Evolutionary conservation across 495 filamentous ascomycete species (phyloP).

Genomic region (Xylaria cubensis): DNA sequence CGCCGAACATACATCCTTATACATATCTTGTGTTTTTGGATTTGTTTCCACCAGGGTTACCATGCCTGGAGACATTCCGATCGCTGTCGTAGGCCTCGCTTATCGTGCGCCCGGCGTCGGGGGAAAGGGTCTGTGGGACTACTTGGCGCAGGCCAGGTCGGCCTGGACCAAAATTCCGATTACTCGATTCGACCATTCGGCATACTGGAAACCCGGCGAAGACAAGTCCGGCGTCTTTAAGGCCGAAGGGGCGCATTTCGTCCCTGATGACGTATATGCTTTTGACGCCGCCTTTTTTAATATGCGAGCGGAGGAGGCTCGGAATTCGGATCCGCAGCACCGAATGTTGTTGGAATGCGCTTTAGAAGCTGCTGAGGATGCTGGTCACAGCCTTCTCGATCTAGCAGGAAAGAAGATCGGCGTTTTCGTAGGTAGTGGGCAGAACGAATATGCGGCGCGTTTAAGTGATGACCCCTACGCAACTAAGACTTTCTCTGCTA

Average conservation of each 20-base stretch:
- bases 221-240: slow-evolving; percentile 45
- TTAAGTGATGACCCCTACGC: slow-evolving; percentile 47
- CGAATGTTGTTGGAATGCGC: slow-evolving; percentile 47
- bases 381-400: slow-evolving; percentile 46
- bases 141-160: slow-evolving; percentile 47
- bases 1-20: background rate
- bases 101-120: slow-evolving; percentile 59
- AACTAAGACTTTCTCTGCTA: slow-evolving; percentile 49
- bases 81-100: slow-evolving; percentile 57
- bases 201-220: slow-evolving; percentile 66
- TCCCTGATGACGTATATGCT: slow-evolving; percentile 40
- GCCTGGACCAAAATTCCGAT: slow-evolving; percentile 57
- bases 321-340: slow-evolving; percentile 46
- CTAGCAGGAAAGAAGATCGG: slow-evolving; percentile 47
- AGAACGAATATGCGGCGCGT: slow-evolving; percentile 65
- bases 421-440: slow-evolving; percentile 58
- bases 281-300: slow-evolving; percentile 50
- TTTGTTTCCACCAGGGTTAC: slow-evolving; percentile 1
- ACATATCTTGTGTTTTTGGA: background rate
- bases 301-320: slow-evolving; percentile 43
- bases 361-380: slow-evolving; percentile 50
- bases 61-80: slow-evolving; percentile 34
- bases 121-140: slow-evolving; percentile 57
- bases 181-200: slow-evolving; percentile 68
- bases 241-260: slow-evolving; percentile 43